These are phyloP conservation scores for Chloromonas sp. DNA, from an alignment of 163 green algal genomes.

Conservation along the genomic window DNA sequence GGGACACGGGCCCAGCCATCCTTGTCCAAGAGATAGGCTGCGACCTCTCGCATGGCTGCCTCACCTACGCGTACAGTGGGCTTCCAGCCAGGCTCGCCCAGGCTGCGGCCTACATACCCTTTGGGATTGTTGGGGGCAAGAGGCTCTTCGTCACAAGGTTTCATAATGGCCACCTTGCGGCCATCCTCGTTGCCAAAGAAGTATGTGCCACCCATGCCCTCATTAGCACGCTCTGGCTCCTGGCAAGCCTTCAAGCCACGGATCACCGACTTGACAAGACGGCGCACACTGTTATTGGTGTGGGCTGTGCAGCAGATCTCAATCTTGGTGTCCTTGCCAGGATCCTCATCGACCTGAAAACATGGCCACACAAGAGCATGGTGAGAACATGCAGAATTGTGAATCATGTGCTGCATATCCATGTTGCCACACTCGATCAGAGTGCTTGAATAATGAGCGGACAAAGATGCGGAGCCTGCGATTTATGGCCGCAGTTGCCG, in stretches of 20 bases:
- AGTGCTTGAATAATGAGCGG: no score
- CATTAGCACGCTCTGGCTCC: slow-evolving; percentile 48
- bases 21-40: slow-evolving; percentile 80
- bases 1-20: slow-evolving; percentile 68
- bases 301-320: slow-evolving; percentile 59
- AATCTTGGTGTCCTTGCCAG: slow-evolving; percentile 24
- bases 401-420: neutral
- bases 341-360: slow-evolving; percentile 11
- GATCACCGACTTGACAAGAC: slow-evolving; percentile 64
- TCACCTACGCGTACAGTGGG: slow-evolving; percentile 89
- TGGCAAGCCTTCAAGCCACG: slow-evolving; percentile 61
- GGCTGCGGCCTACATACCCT: slow-evolving; percentile 79
- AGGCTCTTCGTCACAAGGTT: slow-evolving; percentile 96
- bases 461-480: no score
- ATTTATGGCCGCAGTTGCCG: no score
- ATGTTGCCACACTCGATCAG: neutral
- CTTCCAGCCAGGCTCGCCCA: slow-evolving; percentile 91
- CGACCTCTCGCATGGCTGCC: slow-evolving; percentile 81
- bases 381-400: neutral
- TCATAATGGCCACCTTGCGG: slow-evolving; percentile 83
- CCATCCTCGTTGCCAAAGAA: slow-evolving; percentile 77
- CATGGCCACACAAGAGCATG: neutral
- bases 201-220: slow-evolving; percentile 92
- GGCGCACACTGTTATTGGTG: slow-evolving; percentile 48
- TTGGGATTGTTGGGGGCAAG: slow-evolving; percentile 98